phyloP scores from a whole-genome alignment of 805 yeast species.

The Candida qinlingensis region DNA sequence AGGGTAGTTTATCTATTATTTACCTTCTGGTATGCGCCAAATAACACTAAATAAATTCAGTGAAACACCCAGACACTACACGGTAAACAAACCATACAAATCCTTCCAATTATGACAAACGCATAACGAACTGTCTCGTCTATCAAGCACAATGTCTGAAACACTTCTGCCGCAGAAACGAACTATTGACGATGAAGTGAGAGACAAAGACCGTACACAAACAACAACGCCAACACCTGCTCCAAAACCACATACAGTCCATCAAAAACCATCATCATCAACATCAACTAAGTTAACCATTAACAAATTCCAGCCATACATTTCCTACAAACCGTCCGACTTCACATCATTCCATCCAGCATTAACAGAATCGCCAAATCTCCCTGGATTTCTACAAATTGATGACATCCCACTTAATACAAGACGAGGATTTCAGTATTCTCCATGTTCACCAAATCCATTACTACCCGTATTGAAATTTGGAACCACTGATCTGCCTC shows the following conservation, averaged over 20 bases:
- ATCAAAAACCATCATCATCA: background rate
- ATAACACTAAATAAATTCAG: no score
- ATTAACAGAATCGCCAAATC: background rate
- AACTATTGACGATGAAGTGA: background rate
- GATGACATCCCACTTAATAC: slow-evolving; percentile 78
- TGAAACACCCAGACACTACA: no score
- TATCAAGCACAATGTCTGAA: slow-evolving; percentile 3
- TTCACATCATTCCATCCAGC: slow-evolving; percentile 15
- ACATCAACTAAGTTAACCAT: background rate
- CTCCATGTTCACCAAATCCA: slow-evolving; percentile 71
- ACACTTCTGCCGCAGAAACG: slow-evolving; percentile 5
- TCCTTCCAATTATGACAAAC: no score
- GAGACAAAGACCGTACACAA: background rate
- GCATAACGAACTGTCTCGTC: no score
- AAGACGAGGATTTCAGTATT: slow-evolving; percentile 74
- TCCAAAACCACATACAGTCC: background rate
- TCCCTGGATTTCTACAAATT: slow-evolving; percentile 33
- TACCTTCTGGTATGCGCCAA: no score
- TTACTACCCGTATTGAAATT: slow-evolving; percentile 51
- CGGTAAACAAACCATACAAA: no score
- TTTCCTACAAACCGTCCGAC: slow-evolving; percentile 19
- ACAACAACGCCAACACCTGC: background rate
- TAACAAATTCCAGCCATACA: slow-evolving; percentile 22
- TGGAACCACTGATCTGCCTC: slow-evolving; percentile 69
- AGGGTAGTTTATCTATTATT: no score